Evolutionary conservation across 2,329 filamentous ascomycete genomes (phyloP).

Genomic region (Botrytis tulipae): DNA sequence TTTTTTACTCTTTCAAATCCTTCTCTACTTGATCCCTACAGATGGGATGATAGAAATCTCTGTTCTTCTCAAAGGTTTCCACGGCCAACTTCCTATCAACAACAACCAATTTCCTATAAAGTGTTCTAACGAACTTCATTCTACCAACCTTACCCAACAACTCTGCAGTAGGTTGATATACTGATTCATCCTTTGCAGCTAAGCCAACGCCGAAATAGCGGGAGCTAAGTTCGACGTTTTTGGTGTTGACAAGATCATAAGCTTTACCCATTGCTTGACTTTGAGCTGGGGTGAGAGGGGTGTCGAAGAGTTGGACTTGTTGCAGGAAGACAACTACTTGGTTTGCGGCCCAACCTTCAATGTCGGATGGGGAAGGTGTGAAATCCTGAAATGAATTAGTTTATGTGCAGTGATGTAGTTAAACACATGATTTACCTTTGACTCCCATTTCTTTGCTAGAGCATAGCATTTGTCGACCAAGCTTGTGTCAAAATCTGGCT

Average conservation of each 20-base stretch:
- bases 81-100: conserved; percentile 73
- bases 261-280: conserved; percentile 69
- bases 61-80: conserved; percentile 81
- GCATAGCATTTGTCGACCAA: conserved; percentile 83
- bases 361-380: conserved; percentile 65
- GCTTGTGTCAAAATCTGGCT: conserved; percentile 86
- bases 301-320: conserved; percentile 65
- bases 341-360: conserved; percentile 74
- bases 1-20: conserved; percentile 52
- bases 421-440: conserved; percentile 44
- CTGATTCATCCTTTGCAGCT: conserved; percentile 65
- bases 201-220: conserved; percentile 80
- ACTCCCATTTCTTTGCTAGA: conserved; percentile 79
- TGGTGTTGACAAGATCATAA: conserved; percentile 71
- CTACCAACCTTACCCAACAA: conserved; percentile 79
- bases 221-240: conserved; percentile 82
- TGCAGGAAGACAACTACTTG: conserved; percentile 92
- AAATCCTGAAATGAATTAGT: conserved; percentile 45
- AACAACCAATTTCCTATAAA: conserved; percentile 74
- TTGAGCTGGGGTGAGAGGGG: conserved; percentile 61
- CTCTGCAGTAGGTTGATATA: conserved; percentile 69
- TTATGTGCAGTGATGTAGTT: neutral
- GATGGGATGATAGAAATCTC: conserved; percentile 94
- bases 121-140: conserved; percentile 94
- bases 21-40: conserved; percentile 84